Evolutionary conservation across 1,284 basidiomycete species (phyloP), one percentile per base, ranked within the genome.

Genomic region (Fomitopsis pinicola): DNA sequence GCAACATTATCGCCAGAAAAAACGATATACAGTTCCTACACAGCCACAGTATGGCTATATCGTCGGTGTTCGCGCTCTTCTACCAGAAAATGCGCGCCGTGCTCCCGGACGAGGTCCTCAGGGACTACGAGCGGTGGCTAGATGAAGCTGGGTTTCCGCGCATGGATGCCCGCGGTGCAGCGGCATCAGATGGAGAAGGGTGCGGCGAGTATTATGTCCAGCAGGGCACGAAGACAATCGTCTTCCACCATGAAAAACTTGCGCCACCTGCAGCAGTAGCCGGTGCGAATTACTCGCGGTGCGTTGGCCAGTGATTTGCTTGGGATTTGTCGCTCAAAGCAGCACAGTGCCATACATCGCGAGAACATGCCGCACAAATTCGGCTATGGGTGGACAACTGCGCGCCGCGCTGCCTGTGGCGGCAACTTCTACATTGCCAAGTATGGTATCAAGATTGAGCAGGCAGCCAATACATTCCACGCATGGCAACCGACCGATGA

Each of bases 401-500:
- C 5, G 19, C 2, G 45, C 3, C 3, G 3, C 3, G 45, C 22
- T 22, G 10, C 19, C 5, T 7, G 10, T 14, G 57, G 61, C 35
- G 61, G 57, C 10, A 52, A 59, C 33, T 62, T 62, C 53, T 59
- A 56, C 38, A 33, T 62, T 26, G 52, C 57, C 15, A 33, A 26
- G 9, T 62, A 59, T 50, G 57, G 57, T 30, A 45, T 59, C 28
- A 54, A 58, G 44, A 56, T 59, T 54, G 28, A 46, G 35, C 48
- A 55, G 28, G 30, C 53, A 1, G 17, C 35, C 3, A 57, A 58
- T 26, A 61, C 57, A 3, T 36, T 61, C 10, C 53, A 44, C 26
- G 55, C 50, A 1, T 61, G 60, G 60, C 55, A 22, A 2, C 60
- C 60, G 2, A 17, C 8, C 6, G 35, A 57, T 1, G 7, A 17